Base-by-base conservation (phyloP, 352 stramenopile species). In the Thraustochytrium striatum region DNA sequence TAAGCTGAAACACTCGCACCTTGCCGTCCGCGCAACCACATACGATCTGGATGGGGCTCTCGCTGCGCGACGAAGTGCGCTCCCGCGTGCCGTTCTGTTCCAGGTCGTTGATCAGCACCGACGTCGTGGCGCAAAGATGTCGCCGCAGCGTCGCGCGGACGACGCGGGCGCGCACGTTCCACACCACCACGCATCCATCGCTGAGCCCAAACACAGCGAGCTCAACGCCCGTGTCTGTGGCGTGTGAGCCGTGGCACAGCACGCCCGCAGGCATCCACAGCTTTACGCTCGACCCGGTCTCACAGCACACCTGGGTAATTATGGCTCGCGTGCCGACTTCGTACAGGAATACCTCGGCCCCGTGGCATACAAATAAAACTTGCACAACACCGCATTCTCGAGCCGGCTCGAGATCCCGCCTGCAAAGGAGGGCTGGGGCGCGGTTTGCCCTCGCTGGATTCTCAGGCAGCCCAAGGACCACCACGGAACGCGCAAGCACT, bases 181-280 rank as follows among this genome's bases (percentile, higher is more conserved):
- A 75, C 1, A 75, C 52, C 28, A 41, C 52, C 1, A 61, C 52
- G 65, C 65, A 75, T 3, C 65, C 65, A 43, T 75, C 65, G 8
- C 21, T 13, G 32, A 75, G 47, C 21, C 65, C 65, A 70, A 75
- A 75, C 16, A 43, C 65, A 5, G 32, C 43, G 21, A 75, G 50
- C 47, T 75, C 65, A 3, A 61, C 65, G 9, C 65, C 65, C 19
- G 32, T 75, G 5, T 39, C 39, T 9, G 28, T 44, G 11, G 32
- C 32, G 35, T 52, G 52, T n/a, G 58, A 38, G 25, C 30, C 65
- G 36, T 72, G 5, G 65, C 65, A 75, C 21, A 75, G 65, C 25
- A 75, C 41, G 21, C 52, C 25, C 16, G 44, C 43, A 9, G 65
- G 35, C 65, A 75, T 75, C 43, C 43, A 75, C n/a, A 30, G 25